Base-by-base conservation (phyloP, 306 rosid genomes). In the Cucurbita moschata region DNA sequence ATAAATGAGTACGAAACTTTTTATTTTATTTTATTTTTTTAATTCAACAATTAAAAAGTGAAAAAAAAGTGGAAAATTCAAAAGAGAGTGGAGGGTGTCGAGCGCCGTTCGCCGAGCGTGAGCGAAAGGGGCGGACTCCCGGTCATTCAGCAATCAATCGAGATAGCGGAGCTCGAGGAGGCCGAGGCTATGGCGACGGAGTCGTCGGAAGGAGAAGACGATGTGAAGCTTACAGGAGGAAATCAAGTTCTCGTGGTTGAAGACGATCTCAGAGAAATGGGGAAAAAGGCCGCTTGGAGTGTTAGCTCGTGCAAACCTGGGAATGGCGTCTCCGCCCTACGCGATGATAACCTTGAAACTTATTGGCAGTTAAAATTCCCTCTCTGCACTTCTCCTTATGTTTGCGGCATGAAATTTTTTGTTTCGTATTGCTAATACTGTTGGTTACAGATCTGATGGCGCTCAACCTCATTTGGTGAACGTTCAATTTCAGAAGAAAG, bases 291-390 rank as follows among this genome's bases (percentile, higher is more conserved):
- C 1, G 95, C 96, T 40, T 90, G 97, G 98, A 94, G 97, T 49
- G 96, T 94, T 59, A 90, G 98, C 82, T 89, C 98, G 47, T 94
- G 92, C 87, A 94, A 94, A 51, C 88, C 98, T 26, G 98, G 98
- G 47, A 94, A 87, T 72, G 96, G 95, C 69, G 96, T 94, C 63
- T 85, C 90, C 37, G 82, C 89, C 59, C 92, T 94, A 49, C 90
- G 92, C 10, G 98, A 90, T 56, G 88, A 84, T 60, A 94, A 86
- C 65, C 89, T 89, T 58, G 97, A 89, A 11, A 85, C 91, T 72
- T 90, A 85, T 80, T 94, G 98, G 98, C 97, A 94, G 93, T 90
- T 35, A 79, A 40, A 64, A 26, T 55, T 58, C 52, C 66, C 44
- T 72, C 62, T 65, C 68, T 42, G 6, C 8, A 11, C 55, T 21